Evolutionary conservation across 148 eudicot genomes (phyloP).

Genomic region (Pharnaceum exiguum): DNA sequence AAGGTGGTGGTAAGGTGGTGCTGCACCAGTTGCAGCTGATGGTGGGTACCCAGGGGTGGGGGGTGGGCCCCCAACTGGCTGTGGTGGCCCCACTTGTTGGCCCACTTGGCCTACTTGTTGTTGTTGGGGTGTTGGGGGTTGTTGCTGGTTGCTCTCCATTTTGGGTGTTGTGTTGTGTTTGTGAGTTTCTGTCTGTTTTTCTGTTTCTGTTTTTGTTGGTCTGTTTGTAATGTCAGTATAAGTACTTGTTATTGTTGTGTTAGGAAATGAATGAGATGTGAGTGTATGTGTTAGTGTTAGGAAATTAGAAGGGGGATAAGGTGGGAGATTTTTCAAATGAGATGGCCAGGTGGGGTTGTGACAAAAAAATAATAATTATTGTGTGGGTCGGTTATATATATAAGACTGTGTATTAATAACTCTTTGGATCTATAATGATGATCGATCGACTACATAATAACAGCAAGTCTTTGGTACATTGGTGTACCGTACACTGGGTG

Average conservation of each 20-base stretch:
- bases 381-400: neutral
- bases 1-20: constrained; percentile 50
- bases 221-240: no score
- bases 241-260: neutral
- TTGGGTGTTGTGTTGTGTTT: neutral
- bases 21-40: no score
- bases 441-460: no score
- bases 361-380: neutral
- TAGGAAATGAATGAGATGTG: constrained; percentile 6
- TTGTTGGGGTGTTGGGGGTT: constrained; percentile 19
- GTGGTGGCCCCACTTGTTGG: constrained; percentile 16
- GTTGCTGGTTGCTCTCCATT: constrained; percentile 37
- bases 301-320: constrained; percentile 8
- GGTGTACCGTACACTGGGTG: no score
- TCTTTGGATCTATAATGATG: no score
- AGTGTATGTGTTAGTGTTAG: neutral
- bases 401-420: neutral
- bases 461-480: no score
- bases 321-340: constrained; percentile 18
- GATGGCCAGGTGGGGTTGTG: neutral
- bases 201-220: neutral
- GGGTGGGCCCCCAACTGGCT: no score
- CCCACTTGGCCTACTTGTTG: constrained; percentile 17
- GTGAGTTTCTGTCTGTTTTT: neutral
- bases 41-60: constrained; percentile 26